These are phyloP conservation scores for Xylariaceae sp. DNA, from an alignment of 2,329 filamentous ascomycete genomes.

Conservation along the genomic window DNA sequence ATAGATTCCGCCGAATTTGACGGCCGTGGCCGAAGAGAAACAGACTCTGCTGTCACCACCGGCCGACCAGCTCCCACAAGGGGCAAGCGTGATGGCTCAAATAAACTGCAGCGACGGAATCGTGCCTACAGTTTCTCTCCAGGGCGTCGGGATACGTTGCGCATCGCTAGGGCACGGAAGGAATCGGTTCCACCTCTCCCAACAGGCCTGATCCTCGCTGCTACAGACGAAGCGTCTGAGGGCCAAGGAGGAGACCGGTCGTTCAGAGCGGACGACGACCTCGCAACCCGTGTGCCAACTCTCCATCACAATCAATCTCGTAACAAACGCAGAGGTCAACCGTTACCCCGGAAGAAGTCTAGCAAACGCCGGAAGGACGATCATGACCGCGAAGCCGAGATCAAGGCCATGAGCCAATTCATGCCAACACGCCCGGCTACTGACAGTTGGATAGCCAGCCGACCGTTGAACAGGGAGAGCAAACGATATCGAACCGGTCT, in stretches of 20 bases:
- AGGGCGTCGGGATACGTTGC: conserved; percentile 51
- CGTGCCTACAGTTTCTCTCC: conserved; percentile 61
- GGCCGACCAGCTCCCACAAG: conserved; percentile 22
- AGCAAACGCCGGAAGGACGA: conserved; percentile 76
- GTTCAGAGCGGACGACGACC: conserved; percentile 12
- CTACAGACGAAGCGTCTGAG: conserved; percentile 8
- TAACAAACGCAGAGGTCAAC: conserved; percentile 56
- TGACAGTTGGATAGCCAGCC: conserved; percentile 55
- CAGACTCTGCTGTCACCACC: conserved; percentile 18
- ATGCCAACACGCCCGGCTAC: conserved; percentile 61
- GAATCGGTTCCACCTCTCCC: conserved; percentile 22
- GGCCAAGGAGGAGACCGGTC: conserved; percentile 7
- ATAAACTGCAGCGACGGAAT: conserved; percentile 43
- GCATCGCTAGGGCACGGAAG: conserved; percentile 30
- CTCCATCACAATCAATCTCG: conserved; percentile 48
- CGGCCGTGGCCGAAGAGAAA: conserved; percentile 19
- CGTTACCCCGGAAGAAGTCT: conserved; percentile 63
- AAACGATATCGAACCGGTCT: conserved; percentile 58
- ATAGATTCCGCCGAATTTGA: conserved; percentile 13
- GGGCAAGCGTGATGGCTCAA: conserved; percentile 36
- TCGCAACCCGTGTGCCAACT: conserved; percentile 41
- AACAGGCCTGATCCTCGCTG: conserved; percentile 10
- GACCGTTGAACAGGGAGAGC: conserved; percentile 58
- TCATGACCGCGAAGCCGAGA: conserved; percentile 77
- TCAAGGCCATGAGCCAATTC: conserved; percentile 74